Conservation (phyloP, 164 flowering plant species). For the Macadamia tetraphylla region DNA sequence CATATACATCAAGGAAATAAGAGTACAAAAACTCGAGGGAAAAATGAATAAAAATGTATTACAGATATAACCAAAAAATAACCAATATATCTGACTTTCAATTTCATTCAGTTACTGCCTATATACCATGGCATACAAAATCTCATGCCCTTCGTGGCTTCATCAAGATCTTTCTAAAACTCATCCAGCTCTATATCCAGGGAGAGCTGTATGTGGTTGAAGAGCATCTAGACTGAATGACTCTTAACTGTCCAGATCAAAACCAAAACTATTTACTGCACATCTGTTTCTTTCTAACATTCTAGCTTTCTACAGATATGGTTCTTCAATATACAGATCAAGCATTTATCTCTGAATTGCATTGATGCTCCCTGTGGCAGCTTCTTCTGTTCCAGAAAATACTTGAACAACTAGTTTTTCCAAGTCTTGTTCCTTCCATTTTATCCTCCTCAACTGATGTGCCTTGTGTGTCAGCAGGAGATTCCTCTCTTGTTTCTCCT, state of each 20-base stretch:
- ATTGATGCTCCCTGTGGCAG: slow-evolving; percentile 93
- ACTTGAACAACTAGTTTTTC: slow-evolving; percentile 72
- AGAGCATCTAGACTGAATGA: slow-evolving; percentile 1
- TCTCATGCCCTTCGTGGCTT: background rate
- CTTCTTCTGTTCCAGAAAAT: slow-evolving; percentile 95
- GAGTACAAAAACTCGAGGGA: too few relatives aligned
- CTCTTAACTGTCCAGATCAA: slow-evolving; percentile 5
- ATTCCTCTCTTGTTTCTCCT: slow-evolving; percentile 40
- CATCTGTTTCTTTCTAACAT: background rate
- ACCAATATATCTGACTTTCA: background rate
- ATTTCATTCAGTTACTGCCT: slow-evolving; percentile 7
- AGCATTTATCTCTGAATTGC: slow-evolving; percentile 86
- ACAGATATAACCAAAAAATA: too few relatives aligned
- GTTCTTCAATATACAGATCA: slow-evolving; percentile 18
- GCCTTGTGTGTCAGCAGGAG: slow-evolving; percentile 45
- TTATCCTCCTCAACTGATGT: slow-evolving; percentile 46
- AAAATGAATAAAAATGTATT: too few relatives aligned
- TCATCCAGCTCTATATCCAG: background rate
- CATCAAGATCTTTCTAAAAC: background rate
- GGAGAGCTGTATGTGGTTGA: slow-evolving; percentile 3
- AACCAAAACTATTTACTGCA: slow-evolving; percentile 7
- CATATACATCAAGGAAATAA: too few relatives aligned
- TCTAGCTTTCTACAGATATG: background rate
- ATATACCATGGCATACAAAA: background rate
- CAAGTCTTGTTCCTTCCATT: slow-evolving; percentile 56